Evolutionary conservation across 306 rosid genomes (phyloP), one percentile per base, ranked within the genome.

Genomic region (Lathyrus tuberosus): DNA sequence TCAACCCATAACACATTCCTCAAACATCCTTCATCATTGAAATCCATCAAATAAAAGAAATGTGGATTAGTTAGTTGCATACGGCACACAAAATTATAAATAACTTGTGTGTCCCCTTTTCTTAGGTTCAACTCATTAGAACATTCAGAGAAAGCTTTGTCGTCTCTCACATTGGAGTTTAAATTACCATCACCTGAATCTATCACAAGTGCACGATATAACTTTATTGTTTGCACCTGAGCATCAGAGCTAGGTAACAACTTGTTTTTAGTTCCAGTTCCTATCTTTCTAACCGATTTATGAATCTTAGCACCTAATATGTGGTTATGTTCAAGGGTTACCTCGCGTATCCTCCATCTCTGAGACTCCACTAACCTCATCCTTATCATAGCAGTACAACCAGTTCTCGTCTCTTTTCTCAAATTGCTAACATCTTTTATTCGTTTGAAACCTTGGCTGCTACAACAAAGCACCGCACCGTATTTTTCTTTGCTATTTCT

Each of bases 381-480:
- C 86, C 98, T 90, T 71, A 93, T 58, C 97, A 90, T 93, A 6
- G 98, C 98, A 72, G 98, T 97, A 74, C 98, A 93, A 44, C 98
- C 96, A 16, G 98, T 93, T 84, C 98, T 81, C 4, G 98, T 93
- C 77, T 93, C 98, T 77, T 88, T 93, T 69, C 98, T 84, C 79
- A 90, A 76, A 67, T 88, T 91, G 79, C 82, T 93, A 62, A 84
- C 90, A 44, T 93, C 98, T 79, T 93, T 93, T 61, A 84, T 71
- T 78, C 96, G 85, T 80, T 93, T 93, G 84, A 93, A 93, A 69
- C 98, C 98, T 79, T 93, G 98, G 79, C 98, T 93, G 80, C 98
- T 93, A 71, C 98, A 93, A 67, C 98, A 93, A 73, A 93, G 97
- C 52, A 93, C 97, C 0, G 98, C 98, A 70, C 98, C 98, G 26